Percentiles rank a stretch among this genome's conserved stretches.
Evolutionary conservation across 2,329 filamentous ascomycete genomes (phyloP).

Genomic region (Raffaelea ambrosiae): DNA sequence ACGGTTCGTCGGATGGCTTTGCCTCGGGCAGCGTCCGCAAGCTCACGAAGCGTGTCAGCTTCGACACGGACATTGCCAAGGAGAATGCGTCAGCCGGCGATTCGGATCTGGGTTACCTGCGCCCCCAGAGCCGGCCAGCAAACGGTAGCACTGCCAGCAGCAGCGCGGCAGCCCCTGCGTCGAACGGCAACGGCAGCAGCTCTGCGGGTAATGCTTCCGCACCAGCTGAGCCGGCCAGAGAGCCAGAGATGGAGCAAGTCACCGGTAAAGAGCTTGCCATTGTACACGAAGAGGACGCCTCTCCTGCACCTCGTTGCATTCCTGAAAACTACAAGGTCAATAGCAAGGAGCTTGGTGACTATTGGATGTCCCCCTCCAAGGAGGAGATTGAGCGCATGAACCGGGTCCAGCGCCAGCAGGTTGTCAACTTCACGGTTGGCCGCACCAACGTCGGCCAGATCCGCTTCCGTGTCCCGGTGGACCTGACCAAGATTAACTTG

Average conservation of each 20-base stretch:
- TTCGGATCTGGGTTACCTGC: constrained; percentile 51
- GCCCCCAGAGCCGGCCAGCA: constrained; percentile 35
- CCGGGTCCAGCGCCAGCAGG: constrained; percentile 65
- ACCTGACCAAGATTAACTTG: constrained; percentile 69
- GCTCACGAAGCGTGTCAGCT: constrained; percentile 82
- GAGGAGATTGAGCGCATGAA: constrained; percentile 74
- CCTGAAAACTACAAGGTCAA: constrained; percentile 20
- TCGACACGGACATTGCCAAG: constrained; percentile 57
- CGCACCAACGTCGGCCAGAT: constrained; percentile 75
- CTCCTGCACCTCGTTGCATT: constrained; percentile 20
- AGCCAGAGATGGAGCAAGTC: constrained; percentile 58
- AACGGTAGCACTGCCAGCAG: constrained; percentile 28
- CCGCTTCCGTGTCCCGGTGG: constrained; percentile 71
- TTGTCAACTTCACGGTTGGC: constrained; percentile 72
- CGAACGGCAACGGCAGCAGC: constrained; percentile 21
- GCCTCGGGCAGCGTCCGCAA: constrained; percentile 36
- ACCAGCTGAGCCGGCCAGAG: not conserved
- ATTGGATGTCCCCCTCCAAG: constrained; percentile 76
- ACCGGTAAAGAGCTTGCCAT: constrained; percentile 69
- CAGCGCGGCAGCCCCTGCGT: constrained; percentile 20
- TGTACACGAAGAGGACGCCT: constrained; percentile 62
- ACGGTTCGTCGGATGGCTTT: constrained; percentile 20
- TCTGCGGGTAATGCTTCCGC: not conserved
- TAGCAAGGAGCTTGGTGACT: constrained; percentile 47
- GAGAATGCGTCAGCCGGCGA: constrained; percentile 36